phyloP scores from a whole-genome alignment of 1,139 yeast species.

The Martiniozyma asiatica region DNA sequence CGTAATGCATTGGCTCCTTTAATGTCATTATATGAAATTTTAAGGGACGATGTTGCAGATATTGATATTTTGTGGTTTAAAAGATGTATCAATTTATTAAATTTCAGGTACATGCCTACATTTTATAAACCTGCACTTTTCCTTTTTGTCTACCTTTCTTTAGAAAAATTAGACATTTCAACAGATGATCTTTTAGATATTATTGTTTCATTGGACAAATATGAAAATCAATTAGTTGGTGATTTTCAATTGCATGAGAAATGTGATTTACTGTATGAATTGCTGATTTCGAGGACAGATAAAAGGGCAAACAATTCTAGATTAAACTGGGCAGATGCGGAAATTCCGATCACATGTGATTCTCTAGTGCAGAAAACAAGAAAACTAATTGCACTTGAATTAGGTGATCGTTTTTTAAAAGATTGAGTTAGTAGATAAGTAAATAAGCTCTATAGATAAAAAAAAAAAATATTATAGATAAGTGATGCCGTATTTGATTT shows the following conservation, averaged over 20 bases:
- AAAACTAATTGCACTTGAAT: conserved; percentile 14
- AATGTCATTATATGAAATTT: conserved; percentile 14
- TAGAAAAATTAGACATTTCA: conserved; percentile 11
- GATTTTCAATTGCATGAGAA: conserved; percentile 8
- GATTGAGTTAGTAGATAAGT: too few species aligned
- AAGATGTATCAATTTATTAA: conserved; percentile 40
- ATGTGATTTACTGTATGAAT: conserved; percentile 11
- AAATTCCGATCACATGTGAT: conserved; percentile 8
- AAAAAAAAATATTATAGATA: too few species aligned
- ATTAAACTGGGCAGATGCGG: conserved; percentile 9
- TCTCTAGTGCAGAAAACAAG: conserved; percentile 12
- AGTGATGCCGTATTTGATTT: too few species aligned
- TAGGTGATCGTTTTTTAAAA: conserved; percentile 16
- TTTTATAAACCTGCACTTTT: conserved; percentile 41
- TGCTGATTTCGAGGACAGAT: conserved; percentile 5
- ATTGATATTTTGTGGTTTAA: conserved; percentile 17
- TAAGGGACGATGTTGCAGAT: conserved; percentile 3
- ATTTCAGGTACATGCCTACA: conserved; percentile 55
- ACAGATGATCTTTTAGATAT: conserved; percentile 15
- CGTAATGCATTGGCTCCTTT: conserved; percentile 20
- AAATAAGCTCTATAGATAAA: too few species aligned
- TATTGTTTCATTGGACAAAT: conserved; percentile 16
- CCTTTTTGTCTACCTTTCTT: conserved; percentile 18
- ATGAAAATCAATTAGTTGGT: conserved; percentile 10
- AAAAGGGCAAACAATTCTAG: conserved; percentile 1